A percentile compares a stretch with the other conserved stretches of the same genome.
Evolutionary conservation across 2,329 filamentous ascomycete species (phyloP).

Genomic region (Helotiales sp.): DNA sequence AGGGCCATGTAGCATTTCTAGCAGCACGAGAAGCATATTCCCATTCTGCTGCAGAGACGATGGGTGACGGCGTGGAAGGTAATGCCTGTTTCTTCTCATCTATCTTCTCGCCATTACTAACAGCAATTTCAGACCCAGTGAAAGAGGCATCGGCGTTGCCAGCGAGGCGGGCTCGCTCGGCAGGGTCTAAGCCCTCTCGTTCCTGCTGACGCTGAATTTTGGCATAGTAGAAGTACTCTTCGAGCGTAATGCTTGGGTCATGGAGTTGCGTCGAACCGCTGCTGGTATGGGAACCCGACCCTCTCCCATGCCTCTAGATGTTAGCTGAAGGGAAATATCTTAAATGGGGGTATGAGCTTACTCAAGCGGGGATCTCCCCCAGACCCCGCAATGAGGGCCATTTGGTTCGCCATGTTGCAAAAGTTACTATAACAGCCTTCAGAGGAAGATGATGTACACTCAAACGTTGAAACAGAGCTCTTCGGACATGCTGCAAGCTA

Average conservation of each 20-base stretch:
- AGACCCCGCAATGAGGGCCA: not conserved
- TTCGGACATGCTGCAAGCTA: not conserved
- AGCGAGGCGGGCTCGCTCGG: conserved; percentile 11
- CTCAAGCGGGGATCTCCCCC: conserved; percentile 9
- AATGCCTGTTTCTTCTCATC: conserved; percentile 20
- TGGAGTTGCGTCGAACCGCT: conserved; percentile 10
- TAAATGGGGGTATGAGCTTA: not conserved
- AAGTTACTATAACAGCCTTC: not conserved
- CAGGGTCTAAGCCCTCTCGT: conserved; percentile 15
- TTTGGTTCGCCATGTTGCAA: not conserved
- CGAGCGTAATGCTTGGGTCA: conserved; percentile 34
- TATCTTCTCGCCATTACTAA: conserved; percentile 3
- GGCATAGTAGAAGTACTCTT: conserved; percentile 38
- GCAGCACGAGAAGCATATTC: conserved; percentile 44
- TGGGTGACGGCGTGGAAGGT: conserved; percentile 14
- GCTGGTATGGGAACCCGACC: not conserved
- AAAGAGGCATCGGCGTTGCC: not conserved
- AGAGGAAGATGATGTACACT: not conserved
- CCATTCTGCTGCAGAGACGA: conserved; percentile 43
- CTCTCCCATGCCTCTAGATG: not conserved
- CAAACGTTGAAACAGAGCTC: not conserved
- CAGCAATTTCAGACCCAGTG: not conserved
- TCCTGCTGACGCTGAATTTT: conserved; percentile 33
- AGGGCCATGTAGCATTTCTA: conserved; percentile 46
- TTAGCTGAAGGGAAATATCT: not conserved